These are phyloP conservation scores for Pestalotiopsis sp. DNA, from an alignment of 2,329 filamentous ascomycete species.

Conservation along the genomic window DNA sequence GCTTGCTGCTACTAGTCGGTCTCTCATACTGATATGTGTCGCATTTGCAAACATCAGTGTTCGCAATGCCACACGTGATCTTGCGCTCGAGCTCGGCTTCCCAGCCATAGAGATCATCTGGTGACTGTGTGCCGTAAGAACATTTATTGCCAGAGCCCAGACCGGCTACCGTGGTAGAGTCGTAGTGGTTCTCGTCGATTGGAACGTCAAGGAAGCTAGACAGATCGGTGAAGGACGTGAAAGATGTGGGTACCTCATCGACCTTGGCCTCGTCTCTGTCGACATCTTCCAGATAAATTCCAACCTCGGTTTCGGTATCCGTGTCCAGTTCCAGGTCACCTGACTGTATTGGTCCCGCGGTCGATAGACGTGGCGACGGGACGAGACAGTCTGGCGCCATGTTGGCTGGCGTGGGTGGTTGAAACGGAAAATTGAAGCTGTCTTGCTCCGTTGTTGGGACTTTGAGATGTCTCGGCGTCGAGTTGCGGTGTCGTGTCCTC, in stretches of 20 bases:
- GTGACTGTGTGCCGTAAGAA: slow-evolving; percentile 22
- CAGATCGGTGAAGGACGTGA: slow-evolving; percentile 34
- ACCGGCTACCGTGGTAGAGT: slow-evolving; percentile 24
- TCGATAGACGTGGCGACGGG: slow-evolving; percentile 12
- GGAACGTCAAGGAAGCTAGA: slow-evolving; percentile 39
- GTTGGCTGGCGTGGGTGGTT: slow-evolving; percentile 19
- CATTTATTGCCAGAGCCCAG: slow-evolving; percentile 27
- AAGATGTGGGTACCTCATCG: background rate
- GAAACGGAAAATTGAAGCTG: slow-evolving; percentile 19
- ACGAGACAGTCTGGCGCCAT: slow-evolving; percentile 16
- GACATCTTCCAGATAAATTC: slow-evolving; percentile 15
- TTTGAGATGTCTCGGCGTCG: slow-evolving; percentile 29
- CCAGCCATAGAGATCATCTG: slow-evolving; percentile 53
- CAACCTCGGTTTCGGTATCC: slow-evolving; percentile 26
- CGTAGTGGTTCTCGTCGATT: slow-evolving; percentile 26
- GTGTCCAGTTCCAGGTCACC: slow-evolving; percentile 24
- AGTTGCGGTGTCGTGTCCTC: slow-evolving; percentile 25
- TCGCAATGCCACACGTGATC: slow-evolving; percentile 21
- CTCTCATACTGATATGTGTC: slow-evolving; percentile 28
- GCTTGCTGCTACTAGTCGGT: slow-evolving; percentile 25
- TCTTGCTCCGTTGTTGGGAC: slow-evolving; percentile 28
- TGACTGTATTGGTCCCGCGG: slow-evolving; percentile 18
- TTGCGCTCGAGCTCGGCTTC: slow-evolving; percentile 46
- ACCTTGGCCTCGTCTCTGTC: slow-evolving; percentile 20
- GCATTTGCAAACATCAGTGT: slow-evolving; percentile 18